Evolutionary conservation across 2,329 filamentous ascomycete genomes (phyloP).

Genomic region (Aspergillus pseudonomiae): DNA sequence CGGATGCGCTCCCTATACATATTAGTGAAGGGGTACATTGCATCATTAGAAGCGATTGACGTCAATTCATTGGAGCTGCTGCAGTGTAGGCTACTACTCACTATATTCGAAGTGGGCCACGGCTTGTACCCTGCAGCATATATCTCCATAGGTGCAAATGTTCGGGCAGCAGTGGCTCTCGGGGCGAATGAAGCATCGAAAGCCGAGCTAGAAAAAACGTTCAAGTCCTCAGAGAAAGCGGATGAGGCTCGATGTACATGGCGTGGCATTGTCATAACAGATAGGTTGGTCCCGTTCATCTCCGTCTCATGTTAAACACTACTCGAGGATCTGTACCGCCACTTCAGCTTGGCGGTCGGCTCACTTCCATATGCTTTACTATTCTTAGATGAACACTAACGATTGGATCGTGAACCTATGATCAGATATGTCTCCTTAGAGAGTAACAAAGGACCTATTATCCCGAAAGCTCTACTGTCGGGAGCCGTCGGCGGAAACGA

Average conservation of each 20-base stretch:
- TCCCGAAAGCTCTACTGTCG: neutral
- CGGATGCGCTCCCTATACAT: slow-evolving; percentile 1
- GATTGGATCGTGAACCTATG: neutral
- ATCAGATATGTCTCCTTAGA: slow-evolving; percentile 6
- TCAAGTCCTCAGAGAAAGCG: neutral
- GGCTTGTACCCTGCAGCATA: slow-evolving; percentile 5
- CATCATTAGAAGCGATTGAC: neutral
- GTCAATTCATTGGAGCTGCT: slow-evolving; percentile 1
- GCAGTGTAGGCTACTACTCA: slow-evolving; percentile 1
- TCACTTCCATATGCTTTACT: neutral
- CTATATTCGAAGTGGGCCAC: slow-evolving; percentile 3
- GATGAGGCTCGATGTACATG: slow-evolving; percentile 7
- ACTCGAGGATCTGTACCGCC: neutral
- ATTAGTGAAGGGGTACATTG: slow-evolving; percentile 2
- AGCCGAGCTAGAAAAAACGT: neutral
- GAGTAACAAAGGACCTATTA: neutral
- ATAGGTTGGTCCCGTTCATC: neutral
- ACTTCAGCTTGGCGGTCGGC: neutral
- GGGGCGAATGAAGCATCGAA: neutral
- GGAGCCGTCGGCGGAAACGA: neutral
- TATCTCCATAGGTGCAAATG: slow-evolving; percentile 5
- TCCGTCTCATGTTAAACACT: neutral
- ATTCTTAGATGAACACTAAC: neutral
- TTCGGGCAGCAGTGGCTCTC: slow-evolving; percentile 1
- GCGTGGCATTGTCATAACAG: slow-evolving; percentile 4